Evolutionary conservation across 441 rosid species (phyloP).

Genomic region (Erodium texanum): DNA sequence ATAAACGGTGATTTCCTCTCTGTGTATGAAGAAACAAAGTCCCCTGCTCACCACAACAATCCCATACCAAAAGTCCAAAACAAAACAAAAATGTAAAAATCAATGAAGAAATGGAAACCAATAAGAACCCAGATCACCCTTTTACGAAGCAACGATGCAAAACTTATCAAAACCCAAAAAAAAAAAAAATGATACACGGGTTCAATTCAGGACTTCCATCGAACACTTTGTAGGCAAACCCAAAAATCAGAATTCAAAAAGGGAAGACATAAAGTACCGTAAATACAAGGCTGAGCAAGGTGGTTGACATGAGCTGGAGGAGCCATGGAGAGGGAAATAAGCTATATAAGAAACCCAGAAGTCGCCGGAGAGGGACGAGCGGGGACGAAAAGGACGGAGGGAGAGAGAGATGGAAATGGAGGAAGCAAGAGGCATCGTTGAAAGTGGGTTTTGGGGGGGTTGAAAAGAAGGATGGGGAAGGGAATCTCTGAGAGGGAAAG

Average conservation of each 20-base stretch:
- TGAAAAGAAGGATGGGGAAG: not conserved
- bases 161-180: not conserved
- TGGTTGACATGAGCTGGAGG: slow-evolving; percentile 43
- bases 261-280: slow-evolving; percentile 36
- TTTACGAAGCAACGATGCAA: not conserved
- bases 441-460: not conserved
- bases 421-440: slow-evolving; percentile 27
- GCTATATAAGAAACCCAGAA: slow-evolving; percentile 6
- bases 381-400: slow-evolving; percentile 14
- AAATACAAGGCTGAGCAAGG: slow-evolving; percentile 68
- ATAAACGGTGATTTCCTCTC: slow-evolving; percentile 74
- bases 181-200: not conserved
- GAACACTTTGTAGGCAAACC: not conserved
- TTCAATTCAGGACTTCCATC: not conserved
- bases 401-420: slow-evolving; percentile 15
- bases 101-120: not conserved
- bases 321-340: slow-evolving; percentile 32
- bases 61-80: not conserved
- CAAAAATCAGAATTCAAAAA: not conserved
- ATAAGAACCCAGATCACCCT: not conserved
- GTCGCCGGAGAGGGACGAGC: slow-evolving; percentile 12
- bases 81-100: not conserved
- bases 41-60: slow-evolving; percentile 44
- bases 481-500: not conserved
- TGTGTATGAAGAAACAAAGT: slow-evolving; percentile 54